Evolutionary conservation across 257 asterid genomes (phyloP).

Genomic region (Solanum neorickii): DNA sequence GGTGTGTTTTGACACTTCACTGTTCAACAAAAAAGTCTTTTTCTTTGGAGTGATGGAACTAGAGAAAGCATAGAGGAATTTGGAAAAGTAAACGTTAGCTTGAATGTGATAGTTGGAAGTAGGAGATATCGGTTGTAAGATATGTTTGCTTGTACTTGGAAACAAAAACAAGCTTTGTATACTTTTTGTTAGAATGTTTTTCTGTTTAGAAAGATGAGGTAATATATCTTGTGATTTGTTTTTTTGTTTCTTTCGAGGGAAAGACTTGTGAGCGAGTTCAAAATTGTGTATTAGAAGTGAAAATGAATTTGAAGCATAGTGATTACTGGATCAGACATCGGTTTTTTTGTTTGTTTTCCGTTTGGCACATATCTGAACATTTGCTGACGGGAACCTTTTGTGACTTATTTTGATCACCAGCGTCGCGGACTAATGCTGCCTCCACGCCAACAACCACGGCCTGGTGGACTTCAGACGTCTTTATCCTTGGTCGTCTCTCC

Average conservation of each 20-base stretch:
- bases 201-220: background rate
- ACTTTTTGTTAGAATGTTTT: background rate
- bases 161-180: background rate
- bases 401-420: constrained; percentile 66
- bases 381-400: constrained; percentile 54
- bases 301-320: background rate
- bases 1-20: background rate
- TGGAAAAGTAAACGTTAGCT: background rate
- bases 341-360: background rate
- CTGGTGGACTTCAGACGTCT: constrained; percentile 71
- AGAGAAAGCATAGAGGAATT: background rate
- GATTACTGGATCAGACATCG: background rate
- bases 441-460: constrained; percentile 82
- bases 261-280: background rate
- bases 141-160: background rate
- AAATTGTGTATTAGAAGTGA: background rate
- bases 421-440: constrained; percentile 64
- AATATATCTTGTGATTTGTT: background rate
- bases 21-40: background rate
- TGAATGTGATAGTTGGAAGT: background rate
- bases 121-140: background rate
- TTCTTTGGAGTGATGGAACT: background rate
- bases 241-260: background rate
- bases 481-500: constrained; percentile 69
- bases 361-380: background rate